Conservation (phyloP, 2,329 filamentous ascomycete genomes). For the Trichoderma koningiopsis region DNA sequence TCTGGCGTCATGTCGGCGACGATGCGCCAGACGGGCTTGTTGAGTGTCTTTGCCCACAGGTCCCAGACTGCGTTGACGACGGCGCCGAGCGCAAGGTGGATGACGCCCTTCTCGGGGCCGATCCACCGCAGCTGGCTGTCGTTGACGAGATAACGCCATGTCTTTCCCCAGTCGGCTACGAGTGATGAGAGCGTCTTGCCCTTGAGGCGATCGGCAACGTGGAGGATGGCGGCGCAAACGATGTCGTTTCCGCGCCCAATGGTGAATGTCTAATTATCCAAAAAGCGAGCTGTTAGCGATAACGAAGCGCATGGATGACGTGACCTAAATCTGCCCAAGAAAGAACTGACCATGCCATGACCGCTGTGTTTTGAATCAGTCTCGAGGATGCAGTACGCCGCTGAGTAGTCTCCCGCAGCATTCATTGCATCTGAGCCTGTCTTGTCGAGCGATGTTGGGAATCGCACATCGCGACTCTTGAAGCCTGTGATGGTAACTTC, state of each 20-base stretch:
- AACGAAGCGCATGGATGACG: background rate
- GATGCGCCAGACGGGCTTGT: constrained; percentile 88
- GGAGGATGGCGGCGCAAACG: constrained; percentile 80
- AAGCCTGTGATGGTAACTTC: constrained; percentile 74
- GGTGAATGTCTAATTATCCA: constrained; percentile 65
- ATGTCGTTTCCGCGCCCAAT: constrained; percentile 91
- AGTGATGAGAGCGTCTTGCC: constrained; percentile 76
- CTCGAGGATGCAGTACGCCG: constrained; percentile 89
- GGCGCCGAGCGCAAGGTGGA: constrained; percentile 85
- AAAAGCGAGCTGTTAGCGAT: background rate
- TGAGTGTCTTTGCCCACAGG: constrained; percentile 85
- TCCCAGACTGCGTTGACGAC: constrained; percentile 94
- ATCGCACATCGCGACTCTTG: constrained; percentile 72
- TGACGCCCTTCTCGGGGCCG: constrained; percentile 90
- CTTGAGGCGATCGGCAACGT: constrained; percentile 74
- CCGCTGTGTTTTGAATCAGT: constrained; percentile 73
- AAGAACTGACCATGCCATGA: constrained; percentile 70
- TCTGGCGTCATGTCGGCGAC: constrained; percentile 88
- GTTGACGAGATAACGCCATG: constrained; percentile 88
- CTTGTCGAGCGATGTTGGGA: constrained; percentile 91
- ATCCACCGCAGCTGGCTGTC: constrained; percentile 94
- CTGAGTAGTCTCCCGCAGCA: constrained; percentile 86
- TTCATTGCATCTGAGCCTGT: constrained; percentile 99
- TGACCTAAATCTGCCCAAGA: background rate
- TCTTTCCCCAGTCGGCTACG: constrained; percentile 79